Conservation (phyloP, 768 basidiomycete species). For the Phallus indusiatus region DNA sequence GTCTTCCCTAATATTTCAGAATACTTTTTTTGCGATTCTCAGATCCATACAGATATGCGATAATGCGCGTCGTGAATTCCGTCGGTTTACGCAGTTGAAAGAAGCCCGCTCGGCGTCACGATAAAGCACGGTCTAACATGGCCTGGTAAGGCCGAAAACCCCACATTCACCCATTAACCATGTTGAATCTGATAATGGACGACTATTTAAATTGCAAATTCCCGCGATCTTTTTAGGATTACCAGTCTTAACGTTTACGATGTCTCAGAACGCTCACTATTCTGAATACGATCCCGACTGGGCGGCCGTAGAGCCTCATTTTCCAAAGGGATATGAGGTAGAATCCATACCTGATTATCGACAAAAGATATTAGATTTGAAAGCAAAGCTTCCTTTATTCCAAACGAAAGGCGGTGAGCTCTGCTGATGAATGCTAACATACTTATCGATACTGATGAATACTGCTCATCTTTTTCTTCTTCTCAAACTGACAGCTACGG, state of each 20-base stretch:
- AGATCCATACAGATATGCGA: too few relatives aligned
- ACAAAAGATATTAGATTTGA: neutral
- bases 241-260: neutral
- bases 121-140: too few relatives aligned
- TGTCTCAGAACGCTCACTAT: neutral
- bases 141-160: too few relatives aligned
- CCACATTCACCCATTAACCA: too few relatives aligned
- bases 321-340: neutral
- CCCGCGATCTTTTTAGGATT: too few relatives aligned
- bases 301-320: neutral
- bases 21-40: too few relatives aligned
- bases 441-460: neutral
- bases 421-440: neutral
- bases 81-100: too few relatives aligned
- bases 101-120: too few relatives aligned
- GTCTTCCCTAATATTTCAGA: too few relatives aligned
- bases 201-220: too few relatives aligned
- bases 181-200: too few relatives aligned
- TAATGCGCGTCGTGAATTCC: too few relatives aligned
- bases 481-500: neutral
- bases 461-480: neutral
- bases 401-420: neutral
- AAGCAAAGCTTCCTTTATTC: neutral
- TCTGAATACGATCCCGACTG: slow-evolving; percentile 2
- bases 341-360: neutral